Conservation (phyloP, 2,329 filamentous ascomycete species). For the Fusarium metavorans region DNA sequence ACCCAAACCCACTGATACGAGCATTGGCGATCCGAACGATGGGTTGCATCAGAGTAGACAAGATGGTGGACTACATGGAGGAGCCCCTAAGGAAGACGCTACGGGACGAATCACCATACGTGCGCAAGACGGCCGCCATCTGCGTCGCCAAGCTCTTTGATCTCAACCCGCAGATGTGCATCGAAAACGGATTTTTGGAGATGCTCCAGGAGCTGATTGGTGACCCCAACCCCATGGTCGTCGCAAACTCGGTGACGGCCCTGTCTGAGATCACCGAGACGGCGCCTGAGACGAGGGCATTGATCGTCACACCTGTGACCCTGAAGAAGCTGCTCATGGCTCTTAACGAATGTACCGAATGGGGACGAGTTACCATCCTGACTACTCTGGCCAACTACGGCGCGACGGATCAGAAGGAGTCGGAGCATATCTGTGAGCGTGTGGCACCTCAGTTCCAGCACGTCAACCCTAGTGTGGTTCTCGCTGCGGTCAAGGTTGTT, state of each 20-base stretch:
- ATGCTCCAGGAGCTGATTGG: slow-evolving; percentile 95
- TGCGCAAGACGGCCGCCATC: slow-evolving; percentile 96
- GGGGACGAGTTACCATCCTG: slow-evolving; percentile 94
- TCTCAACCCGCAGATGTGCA: slow-evolving; percentile 88
- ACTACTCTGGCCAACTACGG: slow-evolving; percentile 90
- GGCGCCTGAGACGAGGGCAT: slow-evolving; percentile 88
- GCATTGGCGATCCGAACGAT: slow-evolving; percentile 97
- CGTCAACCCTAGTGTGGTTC: slow-evolving; percentile 94
- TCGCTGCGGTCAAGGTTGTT: slow-evolving; percentile 97
- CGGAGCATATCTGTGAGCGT: slow-evolving; percentile 97
- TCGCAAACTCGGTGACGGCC: slow-evolving; percentile 96
- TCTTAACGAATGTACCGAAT: slow-evolving; percentile 97
- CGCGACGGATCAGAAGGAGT: slow-evolving; percentile 89
- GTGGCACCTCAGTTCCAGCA: slow-evolving; percentile 98
- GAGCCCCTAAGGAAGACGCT: slow-evolving; percentile 96
- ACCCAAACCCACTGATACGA: slow-evolving; percentile 95
- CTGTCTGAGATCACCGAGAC: slow-evolving; percentile 91
- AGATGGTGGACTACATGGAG: slow-evolving; percentile 99
- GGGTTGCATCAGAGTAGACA: slow-evolving; percentile 98
- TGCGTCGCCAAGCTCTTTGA: slow-evolving; percentile 99
- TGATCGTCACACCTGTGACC: slow-evolving; percentile 83
- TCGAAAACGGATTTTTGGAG: slow-evolving; percentile 97
- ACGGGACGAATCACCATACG: slow-evolving; percentile 96
- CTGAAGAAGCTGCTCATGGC: slow-evolving; percentile 97
- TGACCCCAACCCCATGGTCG: slow-evolving; percentile 98